Percentiles rank a stretch among this genome's conserved stretches.
phyloP scores from a whole-genome alignment of 2,329 filamentous ascomycete species.

The Arthrobotrys pseudoclavata region DNA sequence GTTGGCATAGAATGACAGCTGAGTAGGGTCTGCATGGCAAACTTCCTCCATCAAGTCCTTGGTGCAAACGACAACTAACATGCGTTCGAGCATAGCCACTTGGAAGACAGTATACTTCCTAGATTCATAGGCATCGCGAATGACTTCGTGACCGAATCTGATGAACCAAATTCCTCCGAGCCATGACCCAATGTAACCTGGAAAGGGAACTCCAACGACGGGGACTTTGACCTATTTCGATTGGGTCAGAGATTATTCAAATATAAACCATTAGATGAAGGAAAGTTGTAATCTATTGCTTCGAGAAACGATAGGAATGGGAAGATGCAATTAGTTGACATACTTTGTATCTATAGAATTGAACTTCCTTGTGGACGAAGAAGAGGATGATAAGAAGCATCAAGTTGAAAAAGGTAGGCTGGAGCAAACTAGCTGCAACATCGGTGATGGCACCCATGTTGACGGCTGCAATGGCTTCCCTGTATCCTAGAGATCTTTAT shows the following conservation, averaged over 20 bases:
- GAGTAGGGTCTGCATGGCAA: slow-evolving; percentile 34
- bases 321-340: not conserved
- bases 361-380: slow-evolving; percentile 40
- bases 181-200: slow-evolving; percentile 57
- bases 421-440: slow-evolving; percentile 17
- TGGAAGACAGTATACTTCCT: slow-evolving; percentile 50
- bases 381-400: slow-evolving; percentile 14
- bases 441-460: slow-evolving; percentile 43
- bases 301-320: not conserved
- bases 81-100: slow-evolving; percentile 55
- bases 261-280: not conserved
- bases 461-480: not conserved
- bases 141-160: slow-evolving; percentile 40
- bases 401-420: slow-evolving; percentile 35
- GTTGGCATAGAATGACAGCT: slow-evolving; percentile 47
- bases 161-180: slow-evolving; percentile 55
- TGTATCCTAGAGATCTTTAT: not conserved
- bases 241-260: slow-evolving; percentile 11
- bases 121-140: slow-evolving; percentile 47
- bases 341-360: slow-evolving; percentile 44
- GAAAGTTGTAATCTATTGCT: not conserved
- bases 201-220: slow-evolving; percentile 53
- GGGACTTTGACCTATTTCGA: slow-evolving; percentile 54
- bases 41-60: slow-evolving; percentile 53
- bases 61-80: slow-evolving; percentile 51